phyloP scores from a whole-genome alignment of 441 rosid species.

The Isatis lusitanica region DNA sequence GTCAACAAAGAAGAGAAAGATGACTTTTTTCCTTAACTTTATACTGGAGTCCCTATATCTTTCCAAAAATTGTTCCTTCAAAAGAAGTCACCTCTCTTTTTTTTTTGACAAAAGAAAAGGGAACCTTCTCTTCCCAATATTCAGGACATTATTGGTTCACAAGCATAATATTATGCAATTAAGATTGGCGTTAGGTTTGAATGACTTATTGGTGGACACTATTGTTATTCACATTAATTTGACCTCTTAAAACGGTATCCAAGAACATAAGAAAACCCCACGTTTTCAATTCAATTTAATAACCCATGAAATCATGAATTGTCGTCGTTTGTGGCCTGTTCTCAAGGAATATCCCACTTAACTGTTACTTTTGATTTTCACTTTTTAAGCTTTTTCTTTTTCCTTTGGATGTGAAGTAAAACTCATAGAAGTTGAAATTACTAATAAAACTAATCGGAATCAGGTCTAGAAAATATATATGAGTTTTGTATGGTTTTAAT shows the following conservation, averaged over 20 bases:
- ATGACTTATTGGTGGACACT: not conserved
- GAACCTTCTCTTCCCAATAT: not conserved
- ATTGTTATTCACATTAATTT: constrained; percentile 9
- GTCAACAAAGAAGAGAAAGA: too few relatives aligned
- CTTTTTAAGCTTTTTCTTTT: not conserved
- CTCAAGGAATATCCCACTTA: constrained; percentile 9
- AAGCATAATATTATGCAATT: not conserved
- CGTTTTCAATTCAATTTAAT: constrained; percentile 30
- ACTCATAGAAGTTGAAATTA: not conserved
- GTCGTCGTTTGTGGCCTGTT: not conserved
- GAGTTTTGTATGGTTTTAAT: not conserved
- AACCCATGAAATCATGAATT: not conserved
- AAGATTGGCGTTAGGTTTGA: not conserved
- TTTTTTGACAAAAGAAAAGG: not conserved
- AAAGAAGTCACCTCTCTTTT: not conserved
- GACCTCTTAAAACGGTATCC: constrained; percentile 8
- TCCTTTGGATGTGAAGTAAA: not conserved
- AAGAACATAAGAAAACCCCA: constrained; percentile 11
- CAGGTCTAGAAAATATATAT: not conserved
- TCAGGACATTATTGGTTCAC: not conserved
- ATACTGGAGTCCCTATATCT: too few relatives aligned
- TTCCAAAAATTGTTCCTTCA: too few relatives aligned
- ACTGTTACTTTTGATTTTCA: not conserved
- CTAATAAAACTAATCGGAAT: not conserved
- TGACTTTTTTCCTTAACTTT: too few relatives aligned